phyloP scores from a whole-genome alignment of 164 flowering plant genomes.

The Saururus chinensis region DNA sequence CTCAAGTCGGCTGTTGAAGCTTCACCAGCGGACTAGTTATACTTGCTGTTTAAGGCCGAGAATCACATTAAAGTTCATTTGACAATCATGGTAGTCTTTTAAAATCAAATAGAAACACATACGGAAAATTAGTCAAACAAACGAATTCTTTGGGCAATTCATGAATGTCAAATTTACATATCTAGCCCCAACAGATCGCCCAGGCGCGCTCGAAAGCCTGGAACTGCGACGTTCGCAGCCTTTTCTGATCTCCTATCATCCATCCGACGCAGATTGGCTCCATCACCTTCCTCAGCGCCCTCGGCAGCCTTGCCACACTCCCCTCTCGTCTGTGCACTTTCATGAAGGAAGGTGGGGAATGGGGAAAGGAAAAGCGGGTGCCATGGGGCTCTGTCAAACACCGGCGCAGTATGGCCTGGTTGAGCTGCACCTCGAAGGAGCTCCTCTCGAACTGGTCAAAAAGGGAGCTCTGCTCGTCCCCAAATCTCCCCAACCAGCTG shows the following conservation, averaged over 20 bases:
- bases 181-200: neutral
- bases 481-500: conserved; percentile 24
- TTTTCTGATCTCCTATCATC: neutral
- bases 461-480: conserved; percentile 54
- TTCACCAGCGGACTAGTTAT: no score
- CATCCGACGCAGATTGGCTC: neutral
- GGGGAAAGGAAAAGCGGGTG: neutral
- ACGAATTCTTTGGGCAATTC: no score
- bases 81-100: no score
- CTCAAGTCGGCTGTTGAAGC: no score
- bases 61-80: no score
- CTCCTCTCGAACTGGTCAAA: conserved; percentile 52
- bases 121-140: no score
- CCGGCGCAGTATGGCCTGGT: conserved; percentile 49
- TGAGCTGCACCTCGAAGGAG: conserved; percentile 52
- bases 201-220: neutral
- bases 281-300: neutral
- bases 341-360: neutral
- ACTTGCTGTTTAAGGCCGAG: no score
- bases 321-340: neutral
- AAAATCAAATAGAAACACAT: no score
- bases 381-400: conserved; percentile 41
- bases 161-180: no score
- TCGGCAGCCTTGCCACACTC: neutral
- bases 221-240: neutral